Base-by-base conservation (phyloP, 805 yeast genomes). In the Candida xiaguanensis region DNA sequence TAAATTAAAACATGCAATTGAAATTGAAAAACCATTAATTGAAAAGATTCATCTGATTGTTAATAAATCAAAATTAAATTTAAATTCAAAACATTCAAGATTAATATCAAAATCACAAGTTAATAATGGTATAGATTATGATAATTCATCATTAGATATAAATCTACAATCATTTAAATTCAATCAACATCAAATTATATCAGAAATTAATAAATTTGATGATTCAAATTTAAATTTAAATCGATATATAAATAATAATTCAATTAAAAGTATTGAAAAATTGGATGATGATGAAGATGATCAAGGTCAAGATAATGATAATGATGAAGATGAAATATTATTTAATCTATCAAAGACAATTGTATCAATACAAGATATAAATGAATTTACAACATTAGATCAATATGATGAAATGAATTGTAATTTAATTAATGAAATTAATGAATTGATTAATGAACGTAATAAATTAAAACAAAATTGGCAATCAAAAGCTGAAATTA, bases 21-120 rank as follows among this genome's bases (percentile, higher is more conserved):
- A 52, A 8, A 52, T 54, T 6, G 64, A 66, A 39, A 53, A 62
- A 36, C 74, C 73, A 2, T 43, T 63, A 9, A 47, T 68, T 17
- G 64, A 61, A 19, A 52, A 65, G 34, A 63, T 67, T 59, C 49
- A 48, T n/a, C 15, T 26, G 6, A 45, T 65, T 33, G 51, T 53
- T 3, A 42, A 38, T 15, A 49, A 49, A 18, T 63, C 60, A 43
- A 52, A 52, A 5, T 38, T 26, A 6, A 49, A 48, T 8, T 36
- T 61, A 7, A 25, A 30, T 8, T 16, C 27, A 14, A n/a, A 18
- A 9, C 39, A 15, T 4, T 17, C 45, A 12, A 35, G 26, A 29
- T 17, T 22, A n/a, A 26, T 36, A 8, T 36, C 16, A 5, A 20
- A 13, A 24, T 16, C n/a, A 3, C 36, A 32, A 32, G 7, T 32